phyloP scores from a whole-genome alignment of 176 grass and related monocot species.

The Tillandsia leiboldiana region DNA sequence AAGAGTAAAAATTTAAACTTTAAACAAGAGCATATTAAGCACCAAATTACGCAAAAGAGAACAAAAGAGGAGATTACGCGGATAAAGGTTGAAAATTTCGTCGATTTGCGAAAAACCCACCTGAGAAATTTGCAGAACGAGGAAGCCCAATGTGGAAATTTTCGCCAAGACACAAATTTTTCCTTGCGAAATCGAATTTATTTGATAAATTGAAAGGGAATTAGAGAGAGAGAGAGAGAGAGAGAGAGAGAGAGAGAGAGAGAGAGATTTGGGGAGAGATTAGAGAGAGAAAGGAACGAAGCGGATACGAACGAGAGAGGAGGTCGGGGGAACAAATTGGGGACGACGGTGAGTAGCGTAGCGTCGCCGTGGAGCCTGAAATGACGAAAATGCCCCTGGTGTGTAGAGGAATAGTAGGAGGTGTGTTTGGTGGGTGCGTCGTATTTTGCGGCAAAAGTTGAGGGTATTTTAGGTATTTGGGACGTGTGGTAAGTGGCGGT shows the following conservation, averaged over 20 bases:
- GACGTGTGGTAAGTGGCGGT: not conserved
- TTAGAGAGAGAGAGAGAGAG: not conserved
- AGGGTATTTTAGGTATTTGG: not conserved
- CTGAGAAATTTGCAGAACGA: not conserved
- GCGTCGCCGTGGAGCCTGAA: not conserved
- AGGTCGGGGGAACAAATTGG: no score
- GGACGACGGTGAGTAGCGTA: not conserved
- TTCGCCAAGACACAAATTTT: not conserved
- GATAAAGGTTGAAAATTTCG: not conserved
- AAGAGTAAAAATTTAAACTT: not conserved
- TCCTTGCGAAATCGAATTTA: not conserved
- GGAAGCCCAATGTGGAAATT: not conserved
- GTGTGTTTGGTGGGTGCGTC: not conserved
- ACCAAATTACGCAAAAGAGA: not conserved
- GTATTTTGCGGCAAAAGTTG: not conserved
- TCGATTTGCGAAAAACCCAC: not conserved
- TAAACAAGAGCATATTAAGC: not conserved
- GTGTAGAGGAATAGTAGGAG: not conserved
- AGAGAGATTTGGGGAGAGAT: not conserved
- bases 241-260: not conserved
- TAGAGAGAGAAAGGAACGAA: not conserved
- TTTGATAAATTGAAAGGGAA: not conserved
- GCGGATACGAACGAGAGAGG: not conserved
- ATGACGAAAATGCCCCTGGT: not conserved
- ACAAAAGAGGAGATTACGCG: not conserved